Evolutionary conservation across 495 filamentous ascomycete genomes (phyloP), one percentile per base, ranked within the genome.

Genomic region (Podospora sp.): DNA sequence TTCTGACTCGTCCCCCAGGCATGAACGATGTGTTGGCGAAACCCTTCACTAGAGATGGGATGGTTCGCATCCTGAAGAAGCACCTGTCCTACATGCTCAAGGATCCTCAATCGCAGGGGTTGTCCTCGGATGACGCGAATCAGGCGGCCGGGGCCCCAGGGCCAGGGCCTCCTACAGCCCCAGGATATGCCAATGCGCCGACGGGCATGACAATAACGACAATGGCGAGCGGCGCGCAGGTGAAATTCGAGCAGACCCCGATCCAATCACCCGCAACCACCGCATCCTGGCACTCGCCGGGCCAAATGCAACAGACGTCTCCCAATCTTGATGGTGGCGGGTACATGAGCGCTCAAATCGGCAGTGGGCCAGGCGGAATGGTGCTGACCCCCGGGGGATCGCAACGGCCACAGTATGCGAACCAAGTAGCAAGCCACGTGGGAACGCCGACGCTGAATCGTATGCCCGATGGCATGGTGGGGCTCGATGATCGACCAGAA

Each of bases 11-110:
- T 67, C 40, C 63, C 65, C 12, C 69, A 97, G 95, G 95, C n/a
- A 99, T 99, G 95, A 95, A 97, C 74, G 95, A 97, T 73, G 94
- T 99, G 11, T 83, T 99, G 58, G 94, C 95, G 0, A 99, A 99
- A 71, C 95, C 95, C 0, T 99, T 99, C 76, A 99, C 94, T 2
- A 93, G 93, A 75, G 94, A 97, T 75, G 94, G 94, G 61, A 90
- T 99, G 74, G 83, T 97, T 53, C 88, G 89, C 65, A 92, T 97
- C 81, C 85, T 99, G 16, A 92, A 94, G 76, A 96, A 93, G 72
- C 92, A 97, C 71, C 84, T 99, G 61, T 85, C 85, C 9, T 91
- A 92, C 76, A 84, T 97, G 73, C 71, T 87, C 68, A 83, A 82
- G 66, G 84, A 85, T 53, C 79, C 79, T 21, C 75, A 77, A 7